A percentile compares a stretch with the other conserved stretches of the same genome.
Conservation (phyloP, 78 protist species). For the Blattamonas nauphoetae region DNA sequence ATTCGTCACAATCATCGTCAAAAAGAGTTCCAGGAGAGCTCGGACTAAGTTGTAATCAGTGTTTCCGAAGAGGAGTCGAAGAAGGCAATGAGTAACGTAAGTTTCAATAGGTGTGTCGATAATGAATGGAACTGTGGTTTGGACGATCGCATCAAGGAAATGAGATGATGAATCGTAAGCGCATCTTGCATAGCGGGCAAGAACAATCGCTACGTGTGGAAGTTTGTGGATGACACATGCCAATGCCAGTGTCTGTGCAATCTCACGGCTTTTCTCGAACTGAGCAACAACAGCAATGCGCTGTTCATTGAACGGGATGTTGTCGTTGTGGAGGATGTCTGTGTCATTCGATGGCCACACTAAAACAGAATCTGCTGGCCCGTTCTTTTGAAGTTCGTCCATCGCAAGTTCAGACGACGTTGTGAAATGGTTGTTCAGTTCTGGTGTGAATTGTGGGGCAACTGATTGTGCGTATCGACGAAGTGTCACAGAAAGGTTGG, state of each 20-base stretch:
- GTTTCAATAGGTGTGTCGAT: background rate
- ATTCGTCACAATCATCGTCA: no score
- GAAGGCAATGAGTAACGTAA: background rate
- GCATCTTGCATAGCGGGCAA: background rate
- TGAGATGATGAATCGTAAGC: background rate
- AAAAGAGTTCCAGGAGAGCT: no score
- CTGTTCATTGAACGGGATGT: background rate
- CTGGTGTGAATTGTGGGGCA: background rate
- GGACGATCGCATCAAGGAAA: background rate
- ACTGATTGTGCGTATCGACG: background rate
- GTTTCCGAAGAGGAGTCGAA: background rate
- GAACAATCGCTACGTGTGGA: background rate
- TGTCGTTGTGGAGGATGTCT: background rate
- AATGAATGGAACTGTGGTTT: background rate
- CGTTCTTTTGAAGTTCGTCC: background rate
- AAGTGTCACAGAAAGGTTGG: background rate
- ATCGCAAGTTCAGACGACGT: no score
- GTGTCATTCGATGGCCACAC: background rate
- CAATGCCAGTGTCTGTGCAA: background rate
- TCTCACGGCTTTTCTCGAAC: background rate
- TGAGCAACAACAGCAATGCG: background rate
- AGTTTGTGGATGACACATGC: background rate
- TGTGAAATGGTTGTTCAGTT: background rate
- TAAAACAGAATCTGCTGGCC: background rate
- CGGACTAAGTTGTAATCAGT: background rate